phyloP scores from a whole-genome alignment of 305 asterid species.

The Fraxinus nigra region DNA sequence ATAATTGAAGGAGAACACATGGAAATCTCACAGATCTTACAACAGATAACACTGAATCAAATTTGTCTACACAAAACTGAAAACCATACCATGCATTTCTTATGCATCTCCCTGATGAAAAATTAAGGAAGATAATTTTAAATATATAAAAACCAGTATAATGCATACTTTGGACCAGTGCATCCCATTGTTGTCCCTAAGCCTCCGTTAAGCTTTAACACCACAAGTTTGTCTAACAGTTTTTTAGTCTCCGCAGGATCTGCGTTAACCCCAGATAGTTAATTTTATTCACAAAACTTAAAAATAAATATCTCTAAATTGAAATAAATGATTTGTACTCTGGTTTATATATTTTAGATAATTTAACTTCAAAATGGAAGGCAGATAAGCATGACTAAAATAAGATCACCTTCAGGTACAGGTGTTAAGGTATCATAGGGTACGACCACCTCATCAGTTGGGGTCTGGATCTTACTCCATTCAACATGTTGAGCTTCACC shows the following conservation, averaged over 20 bases:
- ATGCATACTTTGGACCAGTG: conserved; percentile 87
- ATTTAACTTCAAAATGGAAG: not conserved
- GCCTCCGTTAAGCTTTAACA: conserved; percentile 94
- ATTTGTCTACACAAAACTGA: not conserved
- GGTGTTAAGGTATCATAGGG: conserved; percentile 80
- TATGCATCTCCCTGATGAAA: not conserved
- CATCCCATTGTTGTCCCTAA: conserved; percentile 99
- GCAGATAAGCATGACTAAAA: not conserved
- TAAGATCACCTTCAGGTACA: conserved; percentile 64
- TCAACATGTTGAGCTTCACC: conserved; percentile 92
- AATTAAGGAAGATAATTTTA: conserved; percentile 20
- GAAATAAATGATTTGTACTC: conserved; percentile 1
- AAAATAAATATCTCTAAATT: not conserved
- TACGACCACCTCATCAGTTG: conserved; percentile 93
- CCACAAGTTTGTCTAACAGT: conserved; percentile 88
- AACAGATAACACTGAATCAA: not conserved
- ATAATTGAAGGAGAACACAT: not conserved
- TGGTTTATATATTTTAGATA: conserved; percentile 5
- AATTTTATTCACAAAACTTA: not conserved
- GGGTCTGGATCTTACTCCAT: conserved; percentile 97
- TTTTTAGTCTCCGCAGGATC: conserved; percentile 62
- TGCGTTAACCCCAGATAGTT: conserved; percentile 30
- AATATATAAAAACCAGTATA: not conserved
- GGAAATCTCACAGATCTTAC: not conserved
- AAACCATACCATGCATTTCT: conserved; percentile 8